Base-by-base conservation (phyloP, 345 rosid species). In the Eucalyptus pauciflora region DNA sequence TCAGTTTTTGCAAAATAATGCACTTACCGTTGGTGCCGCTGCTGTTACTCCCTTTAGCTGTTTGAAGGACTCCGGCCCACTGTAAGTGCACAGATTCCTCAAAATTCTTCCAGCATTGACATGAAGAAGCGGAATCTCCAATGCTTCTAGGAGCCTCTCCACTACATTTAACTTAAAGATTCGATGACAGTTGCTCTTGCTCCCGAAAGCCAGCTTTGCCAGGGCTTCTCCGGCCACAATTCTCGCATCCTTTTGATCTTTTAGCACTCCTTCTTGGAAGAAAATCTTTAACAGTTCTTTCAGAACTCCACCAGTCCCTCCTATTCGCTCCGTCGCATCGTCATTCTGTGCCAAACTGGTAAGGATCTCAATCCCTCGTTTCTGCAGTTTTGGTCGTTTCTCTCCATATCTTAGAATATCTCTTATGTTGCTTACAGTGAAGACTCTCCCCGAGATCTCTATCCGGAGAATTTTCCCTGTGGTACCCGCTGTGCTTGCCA, bases 161-260 rank as follows among this genome's bases (percentile, higher is more conserved):
- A 93, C 88, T 10, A 91, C 94, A 31, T 93, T 90, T 67, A 94
- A 87, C 88, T 91, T 97, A 91, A 95, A 92, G 86, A 95, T 94
- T 37, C 94, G 94, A 58, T 91, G 89, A 90, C 98, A 97, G 54
- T 97, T 97, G 17, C 90, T 88, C 90, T 88, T 92, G 93, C 98
- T 97, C 90, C 94, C 97, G 58, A 94, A 92, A 67, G 94, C 95
- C 88, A 97, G 89, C 97, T 95, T 93, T 17, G 95, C 96, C 51
- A 97, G 92, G 14, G 99, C 97, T 92, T 95, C 95, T 89, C 99
- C 99, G 50, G 98, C 96, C 11, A 94, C 96, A 37, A 89, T 91
- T 88, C 95, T 92, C 24, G 91, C 97, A 64, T 89, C 92, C 50
- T 90, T 67, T 76, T 91, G 91, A 0, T 92, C 91, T 60, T 86